Base-by-base conservation (phyloP, 2,329 filamentous ascomycete species). In the Falciphora oryzae region DNA sequence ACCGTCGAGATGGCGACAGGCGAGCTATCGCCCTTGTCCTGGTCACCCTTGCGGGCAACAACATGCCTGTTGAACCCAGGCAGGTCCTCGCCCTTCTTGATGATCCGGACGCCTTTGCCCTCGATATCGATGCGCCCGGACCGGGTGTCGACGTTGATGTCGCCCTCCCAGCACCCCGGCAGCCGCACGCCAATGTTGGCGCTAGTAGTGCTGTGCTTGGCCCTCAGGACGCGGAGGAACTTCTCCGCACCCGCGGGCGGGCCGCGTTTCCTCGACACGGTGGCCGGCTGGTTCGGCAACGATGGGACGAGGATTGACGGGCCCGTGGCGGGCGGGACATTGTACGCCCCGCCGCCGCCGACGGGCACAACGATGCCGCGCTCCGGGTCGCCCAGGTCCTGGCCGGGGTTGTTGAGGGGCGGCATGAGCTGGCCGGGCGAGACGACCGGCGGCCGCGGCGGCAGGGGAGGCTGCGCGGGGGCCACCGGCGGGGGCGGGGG, bases 101-200 rank as follows among this genome's bases (percentile, higher is more conserved):
- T 71, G 3, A 82, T 68, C 63, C 73, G 67, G 16, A 85, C 75
- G 22, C 75, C 81, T 57, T 78, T 74, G 18, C 83, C 83, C 27
- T 63, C 66, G 10, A 80, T 72, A 2, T 65, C 63, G 35, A 84
- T 72, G 13, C 64, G 67, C 2, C 82, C 82, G 29, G 77, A 77
- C 22, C 80, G 72, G 25, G 77, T 76, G 65, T 75, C 65, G 16
- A 79, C 76, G 13, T 66, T 66, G 44, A 85, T 71, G 27, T 68
- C 67, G 18, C 84, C 84, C 67, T 80, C 78, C 84, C 83, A 86
- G 2, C 77, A 73, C 28, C 69, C 69, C 0, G 84, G 83, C 67
- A 83, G 85, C 22, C 62, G 66, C 28, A 85, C 72, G 18, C 68
- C 69, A 61, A 84, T 68, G 38, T 70, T 61, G 8, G 81, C 82